Base-by-base conservation (phyloP, 129 eudicot genomes). In the Sambucus nigra region DNA sequence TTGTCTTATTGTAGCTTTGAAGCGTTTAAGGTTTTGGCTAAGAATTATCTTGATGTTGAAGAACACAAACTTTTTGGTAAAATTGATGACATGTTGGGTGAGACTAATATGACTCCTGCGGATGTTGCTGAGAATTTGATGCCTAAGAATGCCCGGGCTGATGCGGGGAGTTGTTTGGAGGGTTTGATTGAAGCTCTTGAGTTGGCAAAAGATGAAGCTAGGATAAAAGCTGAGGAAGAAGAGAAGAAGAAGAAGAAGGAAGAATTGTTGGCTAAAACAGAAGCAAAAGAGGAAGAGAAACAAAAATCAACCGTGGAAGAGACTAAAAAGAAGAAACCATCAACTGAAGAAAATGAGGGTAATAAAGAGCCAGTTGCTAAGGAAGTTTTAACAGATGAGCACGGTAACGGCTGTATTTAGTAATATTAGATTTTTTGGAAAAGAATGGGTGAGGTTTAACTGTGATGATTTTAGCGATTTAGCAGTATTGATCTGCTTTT, bases 61-160 rank as follows among this genome's bases (percentile, higher is more conserved):
- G 40, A 66, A 7, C 76, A 71, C 22, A 17, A 24, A 1, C 51
- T 71, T 66, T 71, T 71, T 51, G 76, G 17, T 5, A 57, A 63
- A 19, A 64, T 71, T 6, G n/a, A 41, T 33, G 11, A 16, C 44
- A 28, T 71, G 71, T 42, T 71, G 70, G 70, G 57, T 55, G 76
- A 71, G 49, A 40, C 51, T 4, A 55, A 64, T 13, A 71, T 71
- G 55, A 71, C 57, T 40, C 76, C 71, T 0, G 70, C 66, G 20
- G 76, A 71, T 49, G 71, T 64, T 57, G 76, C 70, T 0, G 71
- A 71, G 50, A 71, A 64, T 51, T 38, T 71, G 19, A 71, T 71
- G 70, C 70, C 65, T 19, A 71, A 64, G 55, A 57, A 56, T 22
- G 27, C 24, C 9, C 51, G 25, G 2, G 38, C 26, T 50, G 66